These are phyloP conservation scores for Tylopilus sp. DNA, from an alignment of 1,284 basidiomycete genomes.

Conservation along the genomic window DNA sequence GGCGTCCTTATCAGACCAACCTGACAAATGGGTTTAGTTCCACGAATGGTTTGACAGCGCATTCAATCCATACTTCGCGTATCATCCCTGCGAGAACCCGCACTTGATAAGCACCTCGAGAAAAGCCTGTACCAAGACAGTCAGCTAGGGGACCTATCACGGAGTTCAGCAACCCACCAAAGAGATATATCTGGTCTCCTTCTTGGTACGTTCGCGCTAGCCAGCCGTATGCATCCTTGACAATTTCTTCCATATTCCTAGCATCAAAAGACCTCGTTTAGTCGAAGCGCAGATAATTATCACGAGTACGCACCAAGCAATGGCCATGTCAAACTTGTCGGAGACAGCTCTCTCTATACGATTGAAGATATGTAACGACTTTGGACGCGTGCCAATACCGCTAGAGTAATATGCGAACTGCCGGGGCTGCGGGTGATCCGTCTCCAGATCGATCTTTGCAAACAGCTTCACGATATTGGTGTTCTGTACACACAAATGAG, in stretches of 20 bases:
- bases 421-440: slow-evolving; percentile 13
- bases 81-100: no score
- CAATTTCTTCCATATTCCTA: slow-evolving; percentile 8
- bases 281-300: no score
- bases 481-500: slow-evolving; percentile 4
- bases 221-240: slow-evolving; percentile 7
- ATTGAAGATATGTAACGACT: slow-evolving; percentile 24
- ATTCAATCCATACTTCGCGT: no score
- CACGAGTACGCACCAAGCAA: slow-evolving; percentile 17
- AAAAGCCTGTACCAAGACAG: no score
- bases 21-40: slow-evolving; percentile 10
- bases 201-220: slow-evolving; percentile 8
- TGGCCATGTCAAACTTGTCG: slow-evolving; percentile 25
- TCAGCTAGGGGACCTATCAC: no score
- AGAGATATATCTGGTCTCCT: slow-evolving; percentile 11
- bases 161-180: no score
- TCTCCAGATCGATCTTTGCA: slow-evolving; percentile 17
- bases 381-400: slow-evolving; percentile 42
- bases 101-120: no score
- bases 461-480: slow-evolving; percentile 22
- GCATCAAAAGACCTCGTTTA: no score
- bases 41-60: no score
- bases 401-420: slow-evolving; percentile 44
- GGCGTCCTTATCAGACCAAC: slow-evolving; percentile 24
- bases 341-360: slow-evolving; percentile 15